Conservation (phyloP, 371 early-diverging fungal species). For the Gilbertella persicaria region DNA sequence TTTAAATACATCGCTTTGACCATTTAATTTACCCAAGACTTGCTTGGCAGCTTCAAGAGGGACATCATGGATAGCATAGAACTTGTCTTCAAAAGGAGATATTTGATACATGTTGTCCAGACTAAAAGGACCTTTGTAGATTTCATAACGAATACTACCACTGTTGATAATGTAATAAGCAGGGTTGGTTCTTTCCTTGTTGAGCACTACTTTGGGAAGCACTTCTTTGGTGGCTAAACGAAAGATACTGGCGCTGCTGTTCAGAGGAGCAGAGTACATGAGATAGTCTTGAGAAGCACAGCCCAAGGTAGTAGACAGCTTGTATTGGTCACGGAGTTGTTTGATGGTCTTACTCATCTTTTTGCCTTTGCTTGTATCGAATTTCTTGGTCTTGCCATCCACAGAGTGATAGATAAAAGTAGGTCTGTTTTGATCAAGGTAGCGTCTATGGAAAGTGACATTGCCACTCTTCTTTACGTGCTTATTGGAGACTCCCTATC, state of each 20-base stretch:
- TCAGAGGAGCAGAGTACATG: slow-evolving; percentile 40
- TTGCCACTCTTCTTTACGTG: slow-evolving; percentile 21
- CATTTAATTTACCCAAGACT: slow-evolving; percentile 56
- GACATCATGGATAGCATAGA: slow-evolving; percentile 38
- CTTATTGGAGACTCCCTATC: slow-evolving; percentile 20
- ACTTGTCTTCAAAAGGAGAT: slow-evolving; percentile 50
- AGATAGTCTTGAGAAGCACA: slow-evolving; percentile 59
- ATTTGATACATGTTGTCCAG: slow-evolving; percentile 53
- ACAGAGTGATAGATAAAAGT: slow-evolving; percentile 59
- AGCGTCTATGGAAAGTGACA: slow-evolving; percentile 57
- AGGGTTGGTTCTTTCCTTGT: slow-evolving; percentile 40
- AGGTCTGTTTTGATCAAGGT: slow-evolving; percentile 59
- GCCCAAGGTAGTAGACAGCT: slow-evolving; percentile 41
- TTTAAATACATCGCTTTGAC: slow-evolving; percentile 57
- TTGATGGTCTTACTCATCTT: slow-evolving; percentile 47
- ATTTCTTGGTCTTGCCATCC: slow-evolving; percentile 16
- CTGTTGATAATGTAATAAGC: slow-evolving; percentile 47
- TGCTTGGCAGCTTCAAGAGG: slow-evolving; percentile 32
- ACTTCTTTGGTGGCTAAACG: slow-evolving; percentile 48
- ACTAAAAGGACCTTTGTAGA: slow-evolving; percentile 56
- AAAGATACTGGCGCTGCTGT: slow-evolving; percentile 43
- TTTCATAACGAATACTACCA: slow-evolving; percentile 54
- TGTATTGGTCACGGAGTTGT: slow-evolving; percentile 31
- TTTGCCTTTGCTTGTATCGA: slow-evolving; percentile 49
- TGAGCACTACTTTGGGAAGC: slow-evolving; percentile 37